Percentiles rank a stretch among this genome's conserved stretches.
These are phyloP conservation scores for Pyrus communis DNA, from an alignment of 306 rosid species.

Conservation along the genomic window DNA sequence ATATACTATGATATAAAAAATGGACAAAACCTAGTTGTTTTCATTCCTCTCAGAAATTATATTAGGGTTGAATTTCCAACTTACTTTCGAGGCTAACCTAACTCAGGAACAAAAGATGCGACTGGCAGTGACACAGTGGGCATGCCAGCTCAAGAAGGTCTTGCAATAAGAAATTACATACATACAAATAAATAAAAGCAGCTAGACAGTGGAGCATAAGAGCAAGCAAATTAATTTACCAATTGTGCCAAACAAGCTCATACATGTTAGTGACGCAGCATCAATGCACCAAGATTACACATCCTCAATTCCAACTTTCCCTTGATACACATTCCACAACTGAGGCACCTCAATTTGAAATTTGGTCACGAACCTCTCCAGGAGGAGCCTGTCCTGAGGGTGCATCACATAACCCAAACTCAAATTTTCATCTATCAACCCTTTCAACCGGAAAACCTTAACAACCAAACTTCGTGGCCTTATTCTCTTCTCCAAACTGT, in stretches of 20 bases:
- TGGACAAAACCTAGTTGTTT: too few species aligned
- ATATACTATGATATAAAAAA: background rate
- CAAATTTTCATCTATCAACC: constrained; percentile 7
- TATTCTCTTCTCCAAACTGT: constrained; percentile 35
- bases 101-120: background rate
- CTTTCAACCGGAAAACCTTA: constrained; percentile 18
- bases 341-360: background rate
- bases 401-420: background rate
- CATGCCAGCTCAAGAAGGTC: background rate
- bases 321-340: constrained; percentile 15
- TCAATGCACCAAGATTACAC: background rate
- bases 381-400: background rate
- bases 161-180: too few species aligned
- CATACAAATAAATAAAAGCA: background rate
- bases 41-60: too few species aligned
- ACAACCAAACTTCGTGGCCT: constrained; percentile 30
- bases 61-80: background rate
- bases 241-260: background rate
- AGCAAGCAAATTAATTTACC: too few species aligned
- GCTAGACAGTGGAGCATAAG: background rate
- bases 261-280: background rate
- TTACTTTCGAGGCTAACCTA: background rate
- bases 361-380: constrained; percentile 11
- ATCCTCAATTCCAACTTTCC: background rate
- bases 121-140: background rate